Percentiles rank a stretch among this genome's conserved stretches.
Conservation (phyloP, 2,329 filamentous ascomycete species). For the Xylaria sp. region DNA sequence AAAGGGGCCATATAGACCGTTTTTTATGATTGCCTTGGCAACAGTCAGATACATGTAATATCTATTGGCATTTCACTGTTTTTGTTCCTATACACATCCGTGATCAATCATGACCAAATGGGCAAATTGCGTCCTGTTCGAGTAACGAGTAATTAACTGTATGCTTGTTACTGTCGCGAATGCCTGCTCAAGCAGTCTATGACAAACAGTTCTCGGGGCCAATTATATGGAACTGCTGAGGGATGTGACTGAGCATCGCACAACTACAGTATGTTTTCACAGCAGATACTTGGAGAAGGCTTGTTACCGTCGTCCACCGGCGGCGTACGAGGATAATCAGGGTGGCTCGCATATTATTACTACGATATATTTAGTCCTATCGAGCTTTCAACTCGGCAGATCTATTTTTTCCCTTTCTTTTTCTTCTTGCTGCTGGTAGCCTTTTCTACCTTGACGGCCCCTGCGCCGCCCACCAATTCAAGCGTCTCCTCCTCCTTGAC, state of each 20-base stretch:
- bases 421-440: slow-evolving; percentile 55
- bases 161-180: not conserved
- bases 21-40: slow-evolving; percentile 10
- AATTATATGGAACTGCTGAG: not conserved
- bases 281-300: too few relatives aligned
- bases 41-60: slow-evolving; percentile 24
- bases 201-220: too few relatives aligned
- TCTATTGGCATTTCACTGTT: slow-evolving; percentile 5
- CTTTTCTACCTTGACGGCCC: slow-evolving; percentile 72
- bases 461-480: slow-evolving; percentile 71
- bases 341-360: slow-evolving; percentile 7
- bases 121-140: not conserved
- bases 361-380: not conserved
- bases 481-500: slow-evolving; percentile 78
- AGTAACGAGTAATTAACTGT: not conserved
- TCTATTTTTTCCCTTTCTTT: slow-evolving; percentile 63
- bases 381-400: slow-evolving; percentile 35
- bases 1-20: slow-evolving; percentile 7
- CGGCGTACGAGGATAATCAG: not conserved
- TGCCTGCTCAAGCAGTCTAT: not conserved
- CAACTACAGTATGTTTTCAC: too few relatives aligned
- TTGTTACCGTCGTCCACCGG: too few relatives aligned
- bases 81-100: not conserved
- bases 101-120: not conserved
- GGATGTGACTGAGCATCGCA: too few relatives aligned